Evolutionary conservation across 2,329 filamentous ascomycete genomes (phyloP).

Genomic region (Nemania sp.): DNA sequence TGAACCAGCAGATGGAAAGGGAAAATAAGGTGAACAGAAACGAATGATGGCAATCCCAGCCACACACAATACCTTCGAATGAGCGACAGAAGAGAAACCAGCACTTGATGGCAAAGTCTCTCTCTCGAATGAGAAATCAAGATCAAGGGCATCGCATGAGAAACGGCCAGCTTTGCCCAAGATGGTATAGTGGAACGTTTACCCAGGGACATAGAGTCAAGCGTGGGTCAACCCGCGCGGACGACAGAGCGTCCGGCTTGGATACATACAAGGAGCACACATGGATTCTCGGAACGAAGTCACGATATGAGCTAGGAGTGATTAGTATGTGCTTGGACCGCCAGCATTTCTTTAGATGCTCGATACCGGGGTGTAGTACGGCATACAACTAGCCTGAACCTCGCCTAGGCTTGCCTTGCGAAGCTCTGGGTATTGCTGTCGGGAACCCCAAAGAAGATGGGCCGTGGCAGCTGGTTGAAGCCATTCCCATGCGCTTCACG

Average conservation of each 20-base stretch:
- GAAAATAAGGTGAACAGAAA: constrained; percentile 41
- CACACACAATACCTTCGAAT: constrained; percentile 35
- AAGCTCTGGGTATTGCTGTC: neutral
- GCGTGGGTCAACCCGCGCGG: constrained; percentile 39
- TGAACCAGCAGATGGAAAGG: constrained; percentile 43
- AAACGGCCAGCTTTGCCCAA: constrained; percentile 29
- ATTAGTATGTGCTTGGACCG: too few species aligned
- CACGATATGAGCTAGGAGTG: too few species aligned
- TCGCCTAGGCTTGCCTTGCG: constrained; percentile 4
- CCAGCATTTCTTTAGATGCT: neutral
- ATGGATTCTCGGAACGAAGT: constrained; percentile 1
- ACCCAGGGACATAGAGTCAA: constrained; percentile 28
- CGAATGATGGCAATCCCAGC: constrained; percentile 35
- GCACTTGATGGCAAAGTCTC: constrained; percentile 38
- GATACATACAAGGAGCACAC: neutral
- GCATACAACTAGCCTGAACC: neutral
- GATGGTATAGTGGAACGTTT: constrained; percentile 30
- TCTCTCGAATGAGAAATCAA: constrained; percentile 39
- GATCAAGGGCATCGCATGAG: constrained; percentile 36
- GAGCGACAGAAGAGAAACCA: constrained; percentile 35
- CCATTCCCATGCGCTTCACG: constrained; percentile 10
- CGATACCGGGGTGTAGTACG: neutral
- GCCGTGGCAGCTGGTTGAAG: neutral
- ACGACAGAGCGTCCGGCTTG: constrained; percentile 38
- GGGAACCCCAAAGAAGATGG: neutral